Conservation (phyloP, 1,284 basidiomycete species). For the Agaricales sp. region DNA sequence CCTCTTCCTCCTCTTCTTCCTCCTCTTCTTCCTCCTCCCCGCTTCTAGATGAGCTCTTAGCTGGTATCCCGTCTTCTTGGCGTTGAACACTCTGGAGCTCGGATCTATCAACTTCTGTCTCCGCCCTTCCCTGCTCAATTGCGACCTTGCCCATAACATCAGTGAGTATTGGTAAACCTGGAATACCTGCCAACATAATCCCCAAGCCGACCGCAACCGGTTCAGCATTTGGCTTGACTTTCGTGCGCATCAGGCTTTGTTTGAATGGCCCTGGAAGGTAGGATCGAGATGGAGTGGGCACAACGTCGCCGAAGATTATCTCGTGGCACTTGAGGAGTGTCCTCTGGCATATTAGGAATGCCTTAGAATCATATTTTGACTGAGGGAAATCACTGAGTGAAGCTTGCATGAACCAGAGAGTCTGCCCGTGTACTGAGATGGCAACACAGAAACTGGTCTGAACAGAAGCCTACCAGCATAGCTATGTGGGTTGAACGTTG, state of each 20-base stretch:
- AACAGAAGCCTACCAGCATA: conserved; percentile 56
- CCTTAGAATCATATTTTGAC: conserved; percentile 54
- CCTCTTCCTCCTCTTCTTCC: conserved; percentile 22
- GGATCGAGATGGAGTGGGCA: conserved; percentile 52
- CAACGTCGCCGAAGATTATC: conserved; percentile 90
- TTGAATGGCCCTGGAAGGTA: conserved; percentile 46
- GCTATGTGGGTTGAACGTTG: conserved; percentile 89
- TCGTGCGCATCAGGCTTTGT: conserved; percentile 42
- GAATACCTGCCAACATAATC: conserved; percentile 66
- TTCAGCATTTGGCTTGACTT: conserved; percentile 62
- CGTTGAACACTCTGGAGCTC: conserved; percentile 39
- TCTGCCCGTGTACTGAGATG: conserved; percentile 38
- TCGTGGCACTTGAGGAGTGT: conserved; percentile 91
- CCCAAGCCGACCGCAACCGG: conserved; percentile 85
- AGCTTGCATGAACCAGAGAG: conserved; percentile 97
- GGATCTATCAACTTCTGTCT: conserved; percentile 32
- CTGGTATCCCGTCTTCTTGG: conserved; percentile 29
- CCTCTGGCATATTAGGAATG: conserved; percentile 90
- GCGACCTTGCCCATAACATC: conserved; percentile 74
- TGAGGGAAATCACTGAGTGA: conserved; percentile 79
- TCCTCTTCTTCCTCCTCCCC: conserved; percentile 13
- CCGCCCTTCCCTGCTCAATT: conserved; percentile 77
- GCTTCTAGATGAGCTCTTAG: conserved; percentile 11
- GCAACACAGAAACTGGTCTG: conserved; percentile 8
- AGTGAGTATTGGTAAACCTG: conserved; percentile 71